Base-by-base conservation (phyloP, 129 eudicot species). In the Ambrosia trifida region DNA sequence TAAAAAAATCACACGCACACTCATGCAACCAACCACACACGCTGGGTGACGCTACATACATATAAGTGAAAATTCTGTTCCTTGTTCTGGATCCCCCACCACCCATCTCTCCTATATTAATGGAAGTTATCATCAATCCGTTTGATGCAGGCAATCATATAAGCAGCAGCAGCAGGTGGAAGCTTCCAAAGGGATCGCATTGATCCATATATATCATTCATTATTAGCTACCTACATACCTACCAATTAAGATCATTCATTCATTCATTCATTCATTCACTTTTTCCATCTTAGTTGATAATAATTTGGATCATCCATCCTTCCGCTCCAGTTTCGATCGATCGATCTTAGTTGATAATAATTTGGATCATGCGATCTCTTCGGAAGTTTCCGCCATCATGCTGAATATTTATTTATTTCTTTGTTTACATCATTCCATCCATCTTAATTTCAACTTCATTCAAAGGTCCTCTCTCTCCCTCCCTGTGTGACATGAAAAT, bases 151-250 rank as follows among this genome's bases (percentile, higher is more conserved):
- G 31, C 32, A 53, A 53, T 17, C n/a, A n/a, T n/a, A n/a, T n/a
- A n/a, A n/a, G 24, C 11, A 3, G 31, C 4, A 40, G 69, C 33
- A 19, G 13, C 69, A 18, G 47, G 30, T 75, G 83, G 85, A 84
- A 78, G 49, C 74, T 81, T 81, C 88, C 88, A 84, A 84, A 84
- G 88, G 88, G 88, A 84, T 84, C 89, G 86, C 89, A 84, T 84
- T 84, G 88, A 84, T 84, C 85, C 78, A 36, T 54, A 28, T 32
- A 24, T 24, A 24, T 24, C 28, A 24, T 24, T 24, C n/a, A 24
- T 24, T 24, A 24, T 24, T 24, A 24, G 1, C 1, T 24, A 24
- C 1, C 28, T 24, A 24, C 1, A 0, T 24, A 24, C 28, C 28
- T 24, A 24, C 28, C 28, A 24, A 24, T 24, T n/a, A n/a, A n/a